Conservation (phyloP, 2,329 filamentous ascomycete species). For the Pyrenochaeta sp. region DNA sequence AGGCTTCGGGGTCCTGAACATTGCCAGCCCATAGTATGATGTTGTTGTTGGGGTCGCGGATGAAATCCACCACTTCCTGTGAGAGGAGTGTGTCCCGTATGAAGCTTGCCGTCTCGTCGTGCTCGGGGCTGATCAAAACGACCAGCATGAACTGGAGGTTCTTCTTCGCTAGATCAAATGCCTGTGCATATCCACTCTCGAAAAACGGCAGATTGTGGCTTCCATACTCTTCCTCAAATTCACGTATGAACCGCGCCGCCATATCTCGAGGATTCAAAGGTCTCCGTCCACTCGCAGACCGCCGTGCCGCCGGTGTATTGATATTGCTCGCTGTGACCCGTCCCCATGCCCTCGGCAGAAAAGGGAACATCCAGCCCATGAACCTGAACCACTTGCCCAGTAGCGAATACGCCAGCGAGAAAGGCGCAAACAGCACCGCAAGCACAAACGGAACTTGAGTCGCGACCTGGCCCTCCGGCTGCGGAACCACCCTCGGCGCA, state of each 20-base stretch:
- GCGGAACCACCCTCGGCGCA: slow-evolving; percentile 87
- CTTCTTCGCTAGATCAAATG: slow-evolving; percentile 86
- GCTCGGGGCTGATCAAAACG: slow-evolving; percentile 86
- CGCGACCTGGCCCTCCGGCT: slow-evolving; percentile 68
- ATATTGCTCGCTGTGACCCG: slow-evolving; percentile 59
- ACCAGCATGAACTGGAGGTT: slow-evolving; percentile 93
- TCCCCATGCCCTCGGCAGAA: slow-evolving; percentile 71
- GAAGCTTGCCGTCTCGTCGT: slow-evolving; percentile 88
- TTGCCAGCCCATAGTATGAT: slow-evolving; percentile 93
- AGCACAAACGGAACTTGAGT: slow-evolving; percentile 78
- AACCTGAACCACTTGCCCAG: slow-evolving; percentile 74
- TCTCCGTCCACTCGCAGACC: slow-evolving; percentile 73
- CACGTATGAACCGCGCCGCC: slow-evolving; percentile 84
- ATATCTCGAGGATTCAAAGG: slow-evolving; percentile 86
- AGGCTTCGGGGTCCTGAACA: slow-evolving; percentile 90
- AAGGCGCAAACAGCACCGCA: slow-evolving; percentile 79
- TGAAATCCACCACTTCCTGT: slow-evolving; percentile 74
- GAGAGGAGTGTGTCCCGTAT: slow-evolving; percentile 82
- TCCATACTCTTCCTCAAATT: slow-evolving; percentile 95
- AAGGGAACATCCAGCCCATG: slow-evolving; percentile 79
- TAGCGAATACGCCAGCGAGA: slow-evolving; percentile 77
- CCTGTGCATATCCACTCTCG: slow-evolving; percentile 90
- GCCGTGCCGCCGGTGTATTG: slow-evolving; percentile 51
- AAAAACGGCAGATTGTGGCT: slow-evolving; percentile 75
- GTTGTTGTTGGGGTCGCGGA: slow-evolving; percentile 78